These are phyloP conservation scores for Penicillium capsulatum DNA, from an alignment of 2,329 filamentous ascomycete genomes.

Conservation along the genomic window DNA sequence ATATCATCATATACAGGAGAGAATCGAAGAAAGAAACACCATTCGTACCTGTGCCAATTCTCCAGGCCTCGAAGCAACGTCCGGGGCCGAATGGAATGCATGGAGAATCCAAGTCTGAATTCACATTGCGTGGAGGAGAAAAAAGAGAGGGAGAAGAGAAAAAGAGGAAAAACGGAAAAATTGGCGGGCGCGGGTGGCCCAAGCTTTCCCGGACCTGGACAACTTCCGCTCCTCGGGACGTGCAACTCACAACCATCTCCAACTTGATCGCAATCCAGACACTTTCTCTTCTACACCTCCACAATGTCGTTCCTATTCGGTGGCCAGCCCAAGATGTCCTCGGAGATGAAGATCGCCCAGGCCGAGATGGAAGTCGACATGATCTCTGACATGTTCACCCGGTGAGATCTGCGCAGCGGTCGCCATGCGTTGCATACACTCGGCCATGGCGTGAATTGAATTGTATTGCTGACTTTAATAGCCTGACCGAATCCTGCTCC, in stretches of 20 bases:
- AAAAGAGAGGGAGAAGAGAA: slow-evolving; percentile 11
- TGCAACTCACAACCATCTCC: no score
- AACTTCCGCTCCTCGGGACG: slow-evolving; percentile 9
- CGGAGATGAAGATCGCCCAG: slow-evolving; percentile 93
- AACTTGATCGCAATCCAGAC: no score
- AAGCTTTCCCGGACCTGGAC: slow-evolving; percentile 26
- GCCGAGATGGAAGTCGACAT: slow-evolving; percentile 98
- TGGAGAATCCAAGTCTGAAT: slow-evolving; percentile 23
- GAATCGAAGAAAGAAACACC: slow-evolving; percentile 5
- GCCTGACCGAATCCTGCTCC: slow-evolving; percentile 82
- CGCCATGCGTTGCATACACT: neutral
- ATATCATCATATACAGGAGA: slow-evolving; percentile 41
- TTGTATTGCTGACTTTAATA: slow-evolving; percentile 39
- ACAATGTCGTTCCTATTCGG: slow-evolving; percentile 72
- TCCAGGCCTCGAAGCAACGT: slow-evolving; percentile 31
- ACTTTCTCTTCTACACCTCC: no score
- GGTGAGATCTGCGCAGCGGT: slow-evolving; percentile 53
- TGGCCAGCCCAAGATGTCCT: slow-evolving; percentile 75
- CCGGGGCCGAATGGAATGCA: slow-evolving; percentile 40
- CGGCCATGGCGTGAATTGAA: no score
- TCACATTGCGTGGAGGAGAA: slow-evolving; percentile 22
- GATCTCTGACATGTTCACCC: slow-evolving; percentile 96
- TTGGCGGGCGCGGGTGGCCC: slow-evolving; percentile 23
- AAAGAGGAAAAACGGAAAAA: slow-evolving; percentile 16
- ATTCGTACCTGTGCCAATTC: slow-evolving; percentile 36